Percentiles rank a stretch among this genome's conserved stretches.
phyloP scores from a whole-genome alignment of 2,329 filamentous ascomycete genomes.

The Escovopsis sp. region DNA sequence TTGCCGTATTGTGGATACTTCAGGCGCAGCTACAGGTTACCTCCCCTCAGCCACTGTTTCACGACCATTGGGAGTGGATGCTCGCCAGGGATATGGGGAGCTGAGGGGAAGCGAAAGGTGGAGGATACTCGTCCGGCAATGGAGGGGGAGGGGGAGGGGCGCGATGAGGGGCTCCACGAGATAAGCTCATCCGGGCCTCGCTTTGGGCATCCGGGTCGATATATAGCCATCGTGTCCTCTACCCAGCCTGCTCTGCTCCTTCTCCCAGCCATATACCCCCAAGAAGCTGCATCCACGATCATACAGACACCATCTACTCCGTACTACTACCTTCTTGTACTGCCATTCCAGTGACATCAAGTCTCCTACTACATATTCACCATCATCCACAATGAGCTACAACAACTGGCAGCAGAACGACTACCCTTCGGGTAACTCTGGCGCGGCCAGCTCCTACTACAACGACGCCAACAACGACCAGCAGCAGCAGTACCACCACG shows the following conservation, averaged over 20 bases:
- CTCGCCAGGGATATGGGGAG: background rate
- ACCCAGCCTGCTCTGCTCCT: no score
- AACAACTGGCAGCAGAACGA: background rate
- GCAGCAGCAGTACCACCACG: constrained; percentile 2
- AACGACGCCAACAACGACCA: constrained; percentile 1
- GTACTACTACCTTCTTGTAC: no score
- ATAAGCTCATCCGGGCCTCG: no score
- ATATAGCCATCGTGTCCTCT: no score
- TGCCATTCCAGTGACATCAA: background rate
- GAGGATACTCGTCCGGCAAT: background rate
- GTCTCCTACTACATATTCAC: background rate
- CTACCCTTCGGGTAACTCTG: background rate
- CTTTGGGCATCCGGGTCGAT: no score
- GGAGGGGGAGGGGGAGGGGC: background rate
- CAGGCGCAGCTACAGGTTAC: background rate
- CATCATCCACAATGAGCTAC: constrained; percentile 4
- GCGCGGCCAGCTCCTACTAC: constrained; percentile 1
- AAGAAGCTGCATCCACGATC: no score
- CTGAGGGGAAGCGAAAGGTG: no score
- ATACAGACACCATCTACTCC: no score
- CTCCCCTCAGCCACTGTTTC: constrained; percentile 3
- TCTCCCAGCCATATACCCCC: no score
- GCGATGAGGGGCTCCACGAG: no score
- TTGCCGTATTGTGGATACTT: background rate
- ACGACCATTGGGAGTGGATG: constrained; percentile 3